Base-by-base conservation (phyloP, 768 basidiomycete genomes). In the Lactarius psammicola region DNA sequence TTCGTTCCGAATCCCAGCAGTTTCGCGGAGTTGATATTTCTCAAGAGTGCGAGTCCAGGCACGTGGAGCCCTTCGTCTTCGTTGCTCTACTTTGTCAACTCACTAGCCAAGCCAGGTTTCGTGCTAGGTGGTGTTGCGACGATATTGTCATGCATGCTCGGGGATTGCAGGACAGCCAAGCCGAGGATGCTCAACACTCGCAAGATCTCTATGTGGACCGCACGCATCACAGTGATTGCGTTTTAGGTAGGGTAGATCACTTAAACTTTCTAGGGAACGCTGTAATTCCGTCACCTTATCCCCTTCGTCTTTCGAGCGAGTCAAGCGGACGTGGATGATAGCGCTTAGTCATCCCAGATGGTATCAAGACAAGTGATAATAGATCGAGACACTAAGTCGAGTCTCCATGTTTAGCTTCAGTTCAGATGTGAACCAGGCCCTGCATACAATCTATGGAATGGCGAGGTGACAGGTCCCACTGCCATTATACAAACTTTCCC, bases 401-500 rank as follows among this genome's bases (percentile, higher is more conserved):
- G 36, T 36, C 36, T 36, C 10, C 8, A 44, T n/a, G 42, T 5
- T 20, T 2, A 18, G 6, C 38, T 40, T 40, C 42, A n/a, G 20
- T n/a, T 44, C 42, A 8, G 42, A 42, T 20, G 7, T n/a, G 42
- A n/a, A 44, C 17, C 40, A 49, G 23, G 13, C 49, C 49, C 26
- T 26, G 5, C 26, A 51, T 51, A 51, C 49, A 26, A 44, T n/a
- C 20, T 44, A 36, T 36, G 42, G 42, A 20, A 40, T 17, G 17
- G 42, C 5, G 23, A 13, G 13, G 26, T 8, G 26, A 51, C 26
- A 28, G 4, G 49, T 28, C 15, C 23, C 23, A 15, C 18, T 26
- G n/a, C 26, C 17, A 15, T 28, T 70, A 91, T n/a, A 79, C 81
- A 83, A 84, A 84, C 73, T 86, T 83, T 1, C 92, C 92, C 4